Evolutionary conservation across 2,329 filamentous ascomycete species (phyloP), one percentile per base, ranked within the genome.

Genomic region (Thyridium curvatum): DNA sequence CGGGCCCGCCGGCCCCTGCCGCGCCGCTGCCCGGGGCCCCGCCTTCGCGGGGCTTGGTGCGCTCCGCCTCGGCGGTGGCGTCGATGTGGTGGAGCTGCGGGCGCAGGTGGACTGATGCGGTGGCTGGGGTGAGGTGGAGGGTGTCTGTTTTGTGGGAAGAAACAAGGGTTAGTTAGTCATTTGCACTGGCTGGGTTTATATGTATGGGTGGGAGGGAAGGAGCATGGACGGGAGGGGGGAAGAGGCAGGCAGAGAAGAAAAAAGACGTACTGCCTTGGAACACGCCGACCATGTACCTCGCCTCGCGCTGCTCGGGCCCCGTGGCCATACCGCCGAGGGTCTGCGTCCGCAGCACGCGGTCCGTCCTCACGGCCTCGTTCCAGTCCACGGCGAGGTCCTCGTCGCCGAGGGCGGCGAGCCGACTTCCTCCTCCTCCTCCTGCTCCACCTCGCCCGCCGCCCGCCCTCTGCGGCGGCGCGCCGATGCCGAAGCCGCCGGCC

Each of bases 61-160:
- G 76, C 29, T 84, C 79, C 40, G 86, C 74, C 52, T 96, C 88
- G 34, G 82, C 72, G 34, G 80, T 65, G 4, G 93, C 91, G 62
- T 97, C 93, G 49, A 97, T 73, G 64, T 97, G 89, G 62, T 95
- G 88, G 44, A 94, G 84, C 54, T 96, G 87, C 0, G 93, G 89
- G 4, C 90, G 85, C 54, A 98, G 79, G 56, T 94, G 87, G 32
- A 94, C 85, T 33, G 95, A 78, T 3, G 86, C 84, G 31, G 83
- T 80, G 34, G 94, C 77, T 17, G 85, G 86, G 1, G 88, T 94
- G 30, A 97, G 78, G 63, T 96, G 88, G 9, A 96, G 69, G 55
- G 94, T 81, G 51, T 86, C 86, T 90, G 47, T 13, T n/a, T 8
- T 12, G 30, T 6, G 3, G 21, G 10, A 12, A 5, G 8, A 8